These are phyloP conservation scores for Phaseolus coccineus DNA, from an alignment of 331 rosid species.

Conservation along the genomic window DNA sequence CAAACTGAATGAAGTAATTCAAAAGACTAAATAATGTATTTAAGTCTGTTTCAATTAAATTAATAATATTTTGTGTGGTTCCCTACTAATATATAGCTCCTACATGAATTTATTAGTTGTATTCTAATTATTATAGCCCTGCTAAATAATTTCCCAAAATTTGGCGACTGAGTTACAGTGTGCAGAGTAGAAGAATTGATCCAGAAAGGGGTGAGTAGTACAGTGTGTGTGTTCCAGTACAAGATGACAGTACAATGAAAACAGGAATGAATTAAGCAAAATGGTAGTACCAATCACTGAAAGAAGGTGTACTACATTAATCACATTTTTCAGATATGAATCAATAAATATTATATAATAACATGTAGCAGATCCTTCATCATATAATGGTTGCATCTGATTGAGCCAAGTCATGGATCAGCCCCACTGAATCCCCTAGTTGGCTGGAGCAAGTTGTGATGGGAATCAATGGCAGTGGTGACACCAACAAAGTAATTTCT, in stretches of 20 bases:
- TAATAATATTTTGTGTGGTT: too few species aligned
- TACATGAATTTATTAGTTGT: too few species aligned
- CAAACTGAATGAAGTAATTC: too few species aligned
- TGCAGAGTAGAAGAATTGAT: neutral
- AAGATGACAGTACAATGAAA: neutral
- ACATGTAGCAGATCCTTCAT: neutral
- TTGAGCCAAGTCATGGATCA: neutral
- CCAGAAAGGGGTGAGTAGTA: neutral
- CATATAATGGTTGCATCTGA: neutral
- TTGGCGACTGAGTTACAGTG: too few species aligned
- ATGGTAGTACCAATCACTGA: neutral
- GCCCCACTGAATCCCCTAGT: neutral
- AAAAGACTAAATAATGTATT: too few species aligned
- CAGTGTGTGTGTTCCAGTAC: conserved; percentile 13
- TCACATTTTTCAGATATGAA: neutral
- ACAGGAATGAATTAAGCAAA: neutral
- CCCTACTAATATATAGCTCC: too few species aligned
- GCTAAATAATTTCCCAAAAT: too few species aligned
- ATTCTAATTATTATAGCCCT: too few species aligned
- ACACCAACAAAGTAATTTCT: neutral
- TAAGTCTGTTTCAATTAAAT: too few species aligned
- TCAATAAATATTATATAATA: neutral
- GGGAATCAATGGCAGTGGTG: conserved; percentile 40
- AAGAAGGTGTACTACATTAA: conserved; percentile 30
- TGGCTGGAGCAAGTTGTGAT: conserved; percentile 46